phyloP scores from a whole-genome alignment of 257 asterid species.

The Linderniella brevidens region DNA sequence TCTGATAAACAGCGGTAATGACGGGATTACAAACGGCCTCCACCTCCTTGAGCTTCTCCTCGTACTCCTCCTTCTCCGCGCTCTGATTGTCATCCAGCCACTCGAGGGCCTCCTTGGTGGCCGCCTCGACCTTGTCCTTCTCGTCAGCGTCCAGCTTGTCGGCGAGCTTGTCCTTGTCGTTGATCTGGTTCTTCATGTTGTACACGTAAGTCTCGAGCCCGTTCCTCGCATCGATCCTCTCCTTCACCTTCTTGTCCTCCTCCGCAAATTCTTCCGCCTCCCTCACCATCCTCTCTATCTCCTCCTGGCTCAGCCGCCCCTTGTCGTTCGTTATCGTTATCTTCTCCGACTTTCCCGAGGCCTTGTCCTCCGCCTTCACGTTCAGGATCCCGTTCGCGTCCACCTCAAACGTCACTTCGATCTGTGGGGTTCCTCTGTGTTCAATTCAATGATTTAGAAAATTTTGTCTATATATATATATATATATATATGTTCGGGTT shows the following conservation, averaged over 20 bases:
- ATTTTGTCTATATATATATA: too few relatives aligned
- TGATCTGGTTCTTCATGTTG: slow-evolving; percentile 17
- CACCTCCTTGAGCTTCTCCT: too few relatives aligned
- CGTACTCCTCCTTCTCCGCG: neutral
- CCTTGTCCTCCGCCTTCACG: slow-evolving; percentile 34
- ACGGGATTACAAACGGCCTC: neutral
- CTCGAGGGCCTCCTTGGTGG: slow-evolving; percentile 26
- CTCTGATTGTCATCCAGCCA: slow-evolving; percentile 14
- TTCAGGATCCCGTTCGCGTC: slow-evolving; percentile 17
- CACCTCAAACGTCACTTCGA: slow-evolving; percentile 24
- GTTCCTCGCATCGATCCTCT: slow-evolving; percentile 29
- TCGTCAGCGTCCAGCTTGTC: slow-evolving; percentile 27
- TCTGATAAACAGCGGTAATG: neutral
- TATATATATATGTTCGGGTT: too few relatives aligned
- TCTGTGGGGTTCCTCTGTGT: slow-evolving; percentile 35
- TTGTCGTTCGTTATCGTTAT: slow-evolving; percentile 29
- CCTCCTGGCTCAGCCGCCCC: slow-evolving; percentile 33
- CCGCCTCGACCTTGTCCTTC: slow-evolving; percentile 21
- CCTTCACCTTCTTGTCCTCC: slow-evolving; percentile 27
- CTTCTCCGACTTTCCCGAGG: slow-evolving; percentile 23
- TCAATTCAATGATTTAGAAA: neutral
- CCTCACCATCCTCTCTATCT: slow-evolving; percentile 27
- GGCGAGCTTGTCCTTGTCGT: slow-evolving; percentile 17
- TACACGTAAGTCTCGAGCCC: slow-evolving; percentile 24
- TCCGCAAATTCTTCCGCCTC: slow-evolving; percentile 36